These are phyloP conservation scores for Eucalyptus tenuipes DNA, from an alignment of 345 rosid genomes.

Conservation along the genomic window DNA sequence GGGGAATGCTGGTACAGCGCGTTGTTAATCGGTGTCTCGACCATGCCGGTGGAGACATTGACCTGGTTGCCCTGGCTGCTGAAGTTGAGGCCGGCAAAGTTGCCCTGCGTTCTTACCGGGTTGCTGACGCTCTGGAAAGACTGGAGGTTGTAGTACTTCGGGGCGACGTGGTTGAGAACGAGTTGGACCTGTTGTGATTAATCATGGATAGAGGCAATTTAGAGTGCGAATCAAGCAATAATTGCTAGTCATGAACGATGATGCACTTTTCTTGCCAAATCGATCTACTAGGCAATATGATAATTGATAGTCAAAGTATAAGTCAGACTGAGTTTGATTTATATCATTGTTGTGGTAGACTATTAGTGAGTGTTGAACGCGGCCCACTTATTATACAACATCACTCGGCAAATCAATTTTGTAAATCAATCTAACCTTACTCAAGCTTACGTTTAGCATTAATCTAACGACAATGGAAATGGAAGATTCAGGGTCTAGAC, in stretches of 20 bases:
- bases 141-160: slow-evolving; percentile 38
- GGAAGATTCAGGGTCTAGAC: slow-evolving; percentile 9
- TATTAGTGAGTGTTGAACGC: not conserved
- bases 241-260: not conserved
- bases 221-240: not conserved
- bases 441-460: not conserved
- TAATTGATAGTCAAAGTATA: not conserved
- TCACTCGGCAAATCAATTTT: not conserved
- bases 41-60: slow-evolving; percentile 58
- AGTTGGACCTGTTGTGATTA: slow-evolving; percentile 22
- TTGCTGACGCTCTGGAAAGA: slow-evolving; percentile 56
- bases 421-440: not conserved
- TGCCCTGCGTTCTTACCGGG: slow-evolving; percentile 64
- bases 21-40: slow-evolving; percentile 56
- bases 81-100: slow-evolving; percentile 52
- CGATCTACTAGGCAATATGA: not conserved
- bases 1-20: slow-evolving; percentile 35
- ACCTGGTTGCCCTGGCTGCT: slow-evolving; percentile 63
- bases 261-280: not conserved
- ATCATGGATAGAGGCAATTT: not conserved
- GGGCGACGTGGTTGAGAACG: slow-evolving; percentile 43
- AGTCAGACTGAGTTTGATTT: not conserved
- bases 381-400: not conserved
- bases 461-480: slow-evolving; percentile 1
- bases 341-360: not conserved